Base-by-base conservation (phyloP, 2,329 filamentous ascomycete species). In the Alternaria sp. region DNA sequence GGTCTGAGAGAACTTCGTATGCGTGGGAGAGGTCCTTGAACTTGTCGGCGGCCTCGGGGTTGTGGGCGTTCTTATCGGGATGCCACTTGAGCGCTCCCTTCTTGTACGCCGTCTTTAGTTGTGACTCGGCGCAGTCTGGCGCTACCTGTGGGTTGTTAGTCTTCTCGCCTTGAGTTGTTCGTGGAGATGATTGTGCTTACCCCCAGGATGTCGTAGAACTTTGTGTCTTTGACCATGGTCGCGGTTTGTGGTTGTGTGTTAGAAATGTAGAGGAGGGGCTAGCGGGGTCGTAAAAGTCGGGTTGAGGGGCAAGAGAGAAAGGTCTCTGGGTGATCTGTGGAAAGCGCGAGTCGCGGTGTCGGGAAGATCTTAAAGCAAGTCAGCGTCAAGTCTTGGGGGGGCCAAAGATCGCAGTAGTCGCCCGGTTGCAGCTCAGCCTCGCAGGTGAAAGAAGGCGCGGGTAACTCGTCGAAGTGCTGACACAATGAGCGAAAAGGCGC, bases 1-100 rank as follows among this genome's bases (percentile, higher is more conserved):
- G 81, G 79, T 99, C 96, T 73, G 92, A 96, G 18, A 99, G 90
- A 71, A 96, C 87, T 85, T 99, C 96, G 83, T 98, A 99, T 66
- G 96, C 96, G 78, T 95, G 91, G 70, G 94, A 97, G 65, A 97
- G 87, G 76, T 97, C 94, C 86, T 99, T 98, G 90, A 99, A 99
- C 83, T 97, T 99, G 66, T 97, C 94, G 74, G 95, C 94, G 55
- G 96, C 94, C 25, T 90, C 92, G 44, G 94, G 94, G 85, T 97
- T 96, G 85, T 96, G 89, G 69, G 91, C 89, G 83, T 99, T 99
- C 88, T 99, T 99, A 83, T 99, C 91, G 79, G 93, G 93, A 78
- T 96, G 93, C 81, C 90, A 91, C 83, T 95, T 96, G 65, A 96
- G 83, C 33, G 93, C 93, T 72, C 89, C 89, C 71, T 90, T 89